These are phyloP conservation scores for Allium fistulosum DNA, from an alignment of 106 monocot genomes.

Conservation along the genomic window DNA sequence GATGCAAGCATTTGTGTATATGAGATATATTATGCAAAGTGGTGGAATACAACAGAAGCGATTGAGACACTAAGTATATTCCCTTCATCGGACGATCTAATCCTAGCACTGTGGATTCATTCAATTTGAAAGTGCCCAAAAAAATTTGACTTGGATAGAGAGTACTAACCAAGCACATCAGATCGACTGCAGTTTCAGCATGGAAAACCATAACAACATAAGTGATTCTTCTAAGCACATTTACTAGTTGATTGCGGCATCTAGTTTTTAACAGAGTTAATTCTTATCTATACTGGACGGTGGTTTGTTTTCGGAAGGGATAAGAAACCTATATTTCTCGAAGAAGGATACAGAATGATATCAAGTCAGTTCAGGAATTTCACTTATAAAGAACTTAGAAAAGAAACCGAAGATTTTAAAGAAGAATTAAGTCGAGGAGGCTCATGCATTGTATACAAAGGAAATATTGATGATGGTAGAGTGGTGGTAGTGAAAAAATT, in stretches of 20 bases:
- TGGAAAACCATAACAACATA: background rate
- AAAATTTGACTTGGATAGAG: too few species aligned
- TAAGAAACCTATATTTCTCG: background rate
- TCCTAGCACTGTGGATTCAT: too few species aligned
- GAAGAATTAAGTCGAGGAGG: conserved; percentile 7
- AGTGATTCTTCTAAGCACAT: background rate
- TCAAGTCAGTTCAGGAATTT: conserved; percentile 4
- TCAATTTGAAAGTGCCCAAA: too few species aligned
- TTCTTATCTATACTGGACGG: conserved; percentile 4
- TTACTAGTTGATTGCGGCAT: background rate
- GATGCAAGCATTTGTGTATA: too few species aligned
- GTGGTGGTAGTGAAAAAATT: background rate
- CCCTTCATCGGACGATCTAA: too few species aligned
- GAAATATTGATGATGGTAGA: background rate
- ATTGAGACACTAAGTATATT: too few species aligned
- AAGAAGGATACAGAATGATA: background rate
- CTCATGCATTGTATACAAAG: conserved; percentile 2
- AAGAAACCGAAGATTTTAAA: conserved; percentile 4
- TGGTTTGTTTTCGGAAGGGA: conserved; percentile 1
- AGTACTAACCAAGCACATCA: too few species aligned
- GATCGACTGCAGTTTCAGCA: too few species aligned
- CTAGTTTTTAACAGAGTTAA: background rate
- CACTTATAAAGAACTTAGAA: conserved; percentile 5
- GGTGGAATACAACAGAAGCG: too few species aligned
- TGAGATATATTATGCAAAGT: too few species aligned